Evolutionary conservation across 441 rosid genomes (phyloP).

Genomic region (Pelargonium fulgidum): DNA sequence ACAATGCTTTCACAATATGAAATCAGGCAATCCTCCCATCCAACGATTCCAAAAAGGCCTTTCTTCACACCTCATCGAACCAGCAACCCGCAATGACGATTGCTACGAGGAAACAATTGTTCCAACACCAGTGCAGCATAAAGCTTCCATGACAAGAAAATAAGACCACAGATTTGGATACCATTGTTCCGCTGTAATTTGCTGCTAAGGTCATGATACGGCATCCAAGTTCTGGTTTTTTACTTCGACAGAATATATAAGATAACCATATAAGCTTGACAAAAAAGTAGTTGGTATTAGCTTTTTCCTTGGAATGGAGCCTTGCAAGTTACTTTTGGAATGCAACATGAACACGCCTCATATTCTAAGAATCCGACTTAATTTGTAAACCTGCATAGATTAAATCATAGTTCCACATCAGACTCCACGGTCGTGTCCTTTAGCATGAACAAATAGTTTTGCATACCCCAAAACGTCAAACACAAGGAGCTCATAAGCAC

Average conservation of each 20-base stretch:
- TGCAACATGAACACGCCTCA: slow-evolving; percentile 26
- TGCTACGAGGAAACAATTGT: background rate
- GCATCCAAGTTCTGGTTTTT: no score
- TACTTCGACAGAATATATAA: background rate
- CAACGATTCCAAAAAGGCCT: background rate
- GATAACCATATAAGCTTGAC: background rate
- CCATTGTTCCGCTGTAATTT: background rate
- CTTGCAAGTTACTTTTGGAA: background rate
- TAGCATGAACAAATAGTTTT: slow-evolving; percentile 1
- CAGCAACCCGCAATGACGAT: background rate
- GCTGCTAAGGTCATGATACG: no score
- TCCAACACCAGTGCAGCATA: background rate
- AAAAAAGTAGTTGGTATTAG: background rate
- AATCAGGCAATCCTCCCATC: background rate
- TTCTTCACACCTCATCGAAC: background rate
- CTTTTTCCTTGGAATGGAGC: background rate
- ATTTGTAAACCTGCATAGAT: slow-evolving; percentile 63
- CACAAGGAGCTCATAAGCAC: no score
- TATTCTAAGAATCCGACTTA: slow-evolving; percentile 68
- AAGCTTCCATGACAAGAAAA: background rate
- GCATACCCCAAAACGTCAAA: background rate
- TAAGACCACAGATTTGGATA: background rate
- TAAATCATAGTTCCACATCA: slow-evolving; percentile 9
- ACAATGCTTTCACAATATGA: no score
- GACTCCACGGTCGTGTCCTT: background rate